Evolutionary conservation across 2,329 filamentous ascomycete genomes (phyloP).

Genomic region (Plectosphaerella sp.): DNA sequence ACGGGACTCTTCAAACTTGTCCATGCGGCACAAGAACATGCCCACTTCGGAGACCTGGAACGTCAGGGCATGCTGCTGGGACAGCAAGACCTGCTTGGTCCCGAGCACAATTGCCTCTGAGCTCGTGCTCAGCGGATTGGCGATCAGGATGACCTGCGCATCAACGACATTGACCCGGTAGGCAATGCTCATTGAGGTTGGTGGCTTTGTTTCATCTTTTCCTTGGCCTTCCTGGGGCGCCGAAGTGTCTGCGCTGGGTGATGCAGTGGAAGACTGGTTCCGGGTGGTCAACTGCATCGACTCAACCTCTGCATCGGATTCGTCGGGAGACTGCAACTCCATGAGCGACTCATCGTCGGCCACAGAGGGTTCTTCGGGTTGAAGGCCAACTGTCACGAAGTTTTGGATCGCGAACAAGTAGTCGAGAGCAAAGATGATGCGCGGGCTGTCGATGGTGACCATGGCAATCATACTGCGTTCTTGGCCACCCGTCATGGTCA

Average conservation of each 20-base stretch:
- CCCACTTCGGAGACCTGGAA: slow-evolving; percentile 91
- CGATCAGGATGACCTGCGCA: slow-evolving; percentile 93
- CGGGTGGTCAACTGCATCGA: slow-evolving; percentile 44
- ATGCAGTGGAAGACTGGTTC: slow-evolving; percentile 3
- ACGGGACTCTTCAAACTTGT: slow-evolving; percentile 86
- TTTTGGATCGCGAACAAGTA: slow-evolving; percentile 87
- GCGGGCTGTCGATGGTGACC: slow-evolving; percentile 89
- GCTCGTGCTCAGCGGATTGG: slow-evolving; percentile 82
- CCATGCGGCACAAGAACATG: slow-evolving; percentile 99
- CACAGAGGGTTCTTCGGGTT: slow-evolving; percentile 53
- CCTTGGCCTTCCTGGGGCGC: slow-evolving; percentile 16
- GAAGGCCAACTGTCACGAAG: slow-evolving; percentile 72
- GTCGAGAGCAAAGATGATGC: slow-evolving; percentile 91
- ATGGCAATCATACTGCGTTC: slow-evolving; percentile 84
- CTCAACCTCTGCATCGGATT: slow-evolving; percentile 45
- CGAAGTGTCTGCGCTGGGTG: slow-evolving; percentile 8
- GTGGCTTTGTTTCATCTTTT: no score
- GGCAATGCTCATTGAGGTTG: slow-evolving; percentile 62
- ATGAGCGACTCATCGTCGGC: slow-evolving; percentile 48
- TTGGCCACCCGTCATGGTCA: slow-evolving; percentile 83
- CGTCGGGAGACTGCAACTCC: slow-evolving; percentile 45
- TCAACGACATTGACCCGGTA: slow-evolving; percentile 94
- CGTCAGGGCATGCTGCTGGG: slow-evolving; percentile 89
- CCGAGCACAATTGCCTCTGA: slow-evolving; percentile 95
- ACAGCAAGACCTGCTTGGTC: slow-evolving; percentile 88